phyloP scores from a whole-genome alignment of 495 filamentous ascomycete genomes.

The Rhizodiscina lignyota region DNA sequence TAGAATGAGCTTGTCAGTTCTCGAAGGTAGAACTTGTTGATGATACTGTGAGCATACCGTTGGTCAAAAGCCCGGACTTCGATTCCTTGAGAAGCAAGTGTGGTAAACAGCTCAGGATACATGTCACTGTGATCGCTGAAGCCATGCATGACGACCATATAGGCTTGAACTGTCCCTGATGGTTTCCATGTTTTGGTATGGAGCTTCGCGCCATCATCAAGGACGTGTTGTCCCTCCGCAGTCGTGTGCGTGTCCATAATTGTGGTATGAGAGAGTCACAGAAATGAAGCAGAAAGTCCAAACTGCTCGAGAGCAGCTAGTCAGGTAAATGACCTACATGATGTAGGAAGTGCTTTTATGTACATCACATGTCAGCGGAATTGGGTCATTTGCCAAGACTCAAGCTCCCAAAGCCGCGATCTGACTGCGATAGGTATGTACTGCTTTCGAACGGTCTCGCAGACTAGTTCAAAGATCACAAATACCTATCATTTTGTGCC shows the following conservation, averaged over 20 bases:
- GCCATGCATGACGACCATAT: slow-evolving; percentile 66
- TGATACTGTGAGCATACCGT: slow-evolving; percentile 23
- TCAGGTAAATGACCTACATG: too few relatives aligned
- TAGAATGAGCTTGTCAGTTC: slow-evolving; percentile 3
- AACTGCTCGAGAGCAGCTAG: too few relatives aligned
- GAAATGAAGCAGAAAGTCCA: too few relatives aligned
- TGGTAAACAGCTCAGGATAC: slow-evolving; percentile 51
- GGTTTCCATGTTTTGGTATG: slow-evolving; percentile 80
- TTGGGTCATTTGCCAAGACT: too few relatives aligned
- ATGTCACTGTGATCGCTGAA: slow-evolving; percentile 70
- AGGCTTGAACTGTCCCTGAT: slow-evolving; percentile 36
- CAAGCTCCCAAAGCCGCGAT: too few relatives aligned
- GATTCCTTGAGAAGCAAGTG: slow-evolving; percentile 53
- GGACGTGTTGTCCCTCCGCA: slow-evolving; percentile 18
- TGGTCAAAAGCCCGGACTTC: slow-evolving; percentile 65
- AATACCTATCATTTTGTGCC: too few relatives aligned
- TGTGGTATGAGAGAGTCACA: too few relatives aligned
- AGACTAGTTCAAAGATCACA: too few relatives aligned
- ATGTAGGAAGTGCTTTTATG: too few relatives aligned
- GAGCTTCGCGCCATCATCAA: slow-evolving; percentile 42
- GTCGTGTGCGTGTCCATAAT: slow-evolving; percentile 5
- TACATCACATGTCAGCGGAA: too few relatives aligned
- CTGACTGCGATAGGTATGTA: too few relatives aligned
- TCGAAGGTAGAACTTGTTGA: background rate
- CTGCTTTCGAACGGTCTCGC: too few relatives aligned